Percentiles rank a stretch among this genome's conserved stretches.
phyloP scores from a whole-genome alignment of 2,329 filamentous ascomycete genomes.

The Penicillium fuscoglaucum region DNA sequence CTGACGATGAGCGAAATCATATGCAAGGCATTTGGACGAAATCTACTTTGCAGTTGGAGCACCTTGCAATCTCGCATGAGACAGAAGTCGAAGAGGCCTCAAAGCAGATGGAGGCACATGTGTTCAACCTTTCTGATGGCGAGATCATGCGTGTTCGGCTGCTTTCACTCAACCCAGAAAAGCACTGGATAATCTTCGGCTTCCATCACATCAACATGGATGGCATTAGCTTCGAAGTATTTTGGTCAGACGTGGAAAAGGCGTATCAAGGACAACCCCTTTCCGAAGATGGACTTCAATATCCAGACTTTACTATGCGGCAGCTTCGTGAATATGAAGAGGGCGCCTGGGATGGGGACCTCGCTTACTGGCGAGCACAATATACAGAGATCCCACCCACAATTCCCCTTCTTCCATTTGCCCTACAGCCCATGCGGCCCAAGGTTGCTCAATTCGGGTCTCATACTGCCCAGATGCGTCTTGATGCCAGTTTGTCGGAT shows the following conservation, averaged over 20 bases:
- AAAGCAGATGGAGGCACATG: constrained; percentile 28
- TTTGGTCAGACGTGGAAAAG: constrained; percentile 49
- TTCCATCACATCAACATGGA: constrained; percentile 56
- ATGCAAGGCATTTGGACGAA: constrained; percentile 27
- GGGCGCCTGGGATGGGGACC: constrained; percentile 30
- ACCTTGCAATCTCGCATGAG: constrained; percentile 10
- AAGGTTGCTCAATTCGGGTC: constrained; percentile 14
- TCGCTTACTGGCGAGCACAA: constrained; percentile 20
- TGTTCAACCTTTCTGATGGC: constrained; percentile 43
- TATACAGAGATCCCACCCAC: constrained; percentile 11
- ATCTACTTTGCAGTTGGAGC: constrained; percentile 32
- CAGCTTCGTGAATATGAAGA: constrained; percentile 33
- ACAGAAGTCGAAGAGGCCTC: constrained; percentile 25
- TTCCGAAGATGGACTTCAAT: constrained; percentile 31
- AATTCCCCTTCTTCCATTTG: constrained; percentile 22
- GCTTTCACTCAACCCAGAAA: constrained; percentile 15
- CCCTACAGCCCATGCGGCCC: constrained; percentile 11
- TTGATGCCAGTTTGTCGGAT: constrained; percentile 5
- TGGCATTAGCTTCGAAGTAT: constrained; percentile 46
- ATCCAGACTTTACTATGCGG: constrained; percentile 35
- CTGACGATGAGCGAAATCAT: constrained; percentile 10
- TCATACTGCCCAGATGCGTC: constrained; percentile 8
- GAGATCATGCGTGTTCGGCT: constrained; percentile 27
- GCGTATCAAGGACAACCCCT: constrained; percentile 40
- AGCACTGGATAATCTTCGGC: constrained; percentile 46